Evolutionary conservation across 805 yeast species (phyloP), one percentile per base, ranked within the genome.

Genomic region (Kazachstania bromeliacearum): DNA sequence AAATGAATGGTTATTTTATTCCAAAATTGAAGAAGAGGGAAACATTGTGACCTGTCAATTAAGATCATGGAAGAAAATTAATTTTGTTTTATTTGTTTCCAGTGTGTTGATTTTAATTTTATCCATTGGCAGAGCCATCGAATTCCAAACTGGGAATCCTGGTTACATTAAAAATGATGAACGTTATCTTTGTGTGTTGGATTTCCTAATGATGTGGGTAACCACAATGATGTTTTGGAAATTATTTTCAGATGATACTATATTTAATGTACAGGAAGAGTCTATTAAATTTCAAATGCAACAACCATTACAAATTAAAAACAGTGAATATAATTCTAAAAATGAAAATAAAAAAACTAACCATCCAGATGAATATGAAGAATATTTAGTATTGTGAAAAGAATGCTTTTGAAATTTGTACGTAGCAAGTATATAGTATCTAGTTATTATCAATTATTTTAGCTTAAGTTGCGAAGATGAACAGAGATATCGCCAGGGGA

Each of bases 71-170:
- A 28, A 29, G 21, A 21, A 17, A 13, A 29, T 44, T 7, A 49
- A 47, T 31, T n/a, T 37, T 14, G 24, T 31, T 10, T 28, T 51
- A 12, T 26, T 47, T 2, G 18, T 37, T 1, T 25, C 41, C 10
- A 45, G 51, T 26, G 17, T 45, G 12, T 34, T 53, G 14, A 51
- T 60, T 28, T 35, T 60, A 25, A 37, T 57, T n/a, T 51, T 64
- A 42, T 57, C 60, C 6, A 46, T 60, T n/a, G 51, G 49, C 24
- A 51, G 63, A 41, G 44, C 49, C 4, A 41, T 56, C 10, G 64
- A 60, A 35, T 59, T 45, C 37, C 29, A 45, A 12, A 46, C 59
- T 37, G 64, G 64, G 4, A 37, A 27, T 20, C 40, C 43, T 21
- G 64, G 64, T 1, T 44, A 16, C 32, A 47, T 59, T 14, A 39